Evolutionary conservation across 1,284 basidiomycete genomes (phyloP).

Genomic region (Phenoliferia sp.): DNA sequence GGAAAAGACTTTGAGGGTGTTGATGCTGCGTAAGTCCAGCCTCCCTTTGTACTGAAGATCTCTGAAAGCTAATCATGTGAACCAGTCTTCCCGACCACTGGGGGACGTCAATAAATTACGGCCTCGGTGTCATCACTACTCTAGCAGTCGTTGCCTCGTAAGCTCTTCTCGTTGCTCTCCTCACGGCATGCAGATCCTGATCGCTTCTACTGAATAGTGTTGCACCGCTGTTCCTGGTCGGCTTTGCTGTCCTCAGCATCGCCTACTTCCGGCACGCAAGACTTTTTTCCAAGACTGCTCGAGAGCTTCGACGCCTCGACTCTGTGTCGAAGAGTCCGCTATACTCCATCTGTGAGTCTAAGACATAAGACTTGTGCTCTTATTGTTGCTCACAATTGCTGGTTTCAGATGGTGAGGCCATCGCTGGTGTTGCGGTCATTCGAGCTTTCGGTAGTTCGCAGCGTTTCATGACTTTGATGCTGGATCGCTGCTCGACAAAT

Average conservation of each 20-base stretch:
- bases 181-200: background rate
- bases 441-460: constrained; percentile 72
- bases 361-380: background rate
- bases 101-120: constrained; percentile 44
- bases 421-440: constrained; percentile 56
- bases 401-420: background rate
- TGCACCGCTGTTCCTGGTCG: constrained; percentile 34
- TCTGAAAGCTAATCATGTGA: constrained; percentile 37
- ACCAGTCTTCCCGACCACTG: constrained; percentile 52
- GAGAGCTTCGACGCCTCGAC: constrained; percentile 48
- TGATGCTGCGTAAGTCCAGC: constrained; percentile 48
- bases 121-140: constrained; percentile 52
- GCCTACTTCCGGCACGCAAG: constrained; percentile 29
- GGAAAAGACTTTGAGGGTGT: constrained; percentile 41
- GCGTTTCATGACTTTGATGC: constrained; percentile 39
- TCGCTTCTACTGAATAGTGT: constrained; percentile 5
- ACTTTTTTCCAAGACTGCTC: constrained; percentile 28
- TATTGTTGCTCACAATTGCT: background rate
- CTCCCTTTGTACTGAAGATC: background rate
- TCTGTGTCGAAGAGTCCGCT: constrained; percentile 84
- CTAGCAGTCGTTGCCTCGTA: constrained; percentile 62
- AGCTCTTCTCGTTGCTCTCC: background rate
- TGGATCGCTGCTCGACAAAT: constrained; percentile 23
- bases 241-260: constrained; percentile 31
- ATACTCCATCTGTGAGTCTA: constrained; percentile 64